Percentiles rank a stretch among this genome's conserved stretches.
These are phyloP conservation scores for Gossypium raimondii DNA, from an alignment of 345 rosid genomes.

Conservation along the genomic window DNA sequence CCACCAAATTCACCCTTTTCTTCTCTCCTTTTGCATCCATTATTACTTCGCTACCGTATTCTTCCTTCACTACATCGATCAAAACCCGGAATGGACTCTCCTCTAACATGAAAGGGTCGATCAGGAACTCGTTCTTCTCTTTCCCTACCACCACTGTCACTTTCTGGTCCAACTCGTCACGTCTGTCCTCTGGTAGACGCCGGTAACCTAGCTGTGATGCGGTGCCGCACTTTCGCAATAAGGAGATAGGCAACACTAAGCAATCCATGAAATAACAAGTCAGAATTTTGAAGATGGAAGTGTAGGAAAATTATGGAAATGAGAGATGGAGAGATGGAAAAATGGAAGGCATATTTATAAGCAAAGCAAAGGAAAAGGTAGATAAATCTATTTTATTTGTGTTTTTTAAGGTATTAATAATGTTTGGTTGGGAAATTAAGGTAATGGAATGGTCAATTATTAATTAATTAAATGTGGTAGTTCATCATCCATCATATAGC, in stretches of 20 bases:
- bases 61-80: conserved; percentile 32
- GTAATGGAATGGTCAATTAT: too few relatives aligned
- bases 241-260: conserved; percentile 50
- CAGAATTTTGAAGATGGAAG: not conserved
- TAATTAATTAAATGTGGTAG: not conserved
- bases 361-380: too few relatives aligned
- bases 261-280: conserved; percentile 43
- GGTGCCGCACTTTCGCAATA: conserved; percentile 13
- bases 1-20: too few relatives aligned
- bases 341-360: too few relatives aligned
- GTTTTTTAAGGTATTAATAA: too few relatives aligned
- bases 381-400: too few relatives aligned
- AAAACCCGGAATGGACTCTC: conserved; percentile 61
- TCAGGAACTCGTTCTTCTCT: conserved; percentile 68
- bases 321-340: too few relatives aligned
- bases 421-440: too few relatives aligned
- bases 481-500: not conserved
- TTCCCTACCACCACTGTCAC: conserved; percentile 79
- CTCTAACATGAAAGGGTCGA: conserved; percentile 55
- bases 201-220: conserved; percentile 41
- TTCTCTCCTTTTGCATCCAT: not conserved
- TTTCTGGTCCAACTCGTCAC: conserved; percentile 18
- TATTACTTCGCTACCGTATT: not conserved
- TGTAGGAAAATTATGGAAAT: not conserved
- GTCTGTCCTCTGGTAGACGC: conserved; percentile 21